A percentile compares a stretch with the other conserved stretches of the same genome.
These are phyloP conservation scores for Juglanconis sp. DNA, from an alignment of 2,329 filamentous ascomycete species.

Conservation along the genomic window DNA sequence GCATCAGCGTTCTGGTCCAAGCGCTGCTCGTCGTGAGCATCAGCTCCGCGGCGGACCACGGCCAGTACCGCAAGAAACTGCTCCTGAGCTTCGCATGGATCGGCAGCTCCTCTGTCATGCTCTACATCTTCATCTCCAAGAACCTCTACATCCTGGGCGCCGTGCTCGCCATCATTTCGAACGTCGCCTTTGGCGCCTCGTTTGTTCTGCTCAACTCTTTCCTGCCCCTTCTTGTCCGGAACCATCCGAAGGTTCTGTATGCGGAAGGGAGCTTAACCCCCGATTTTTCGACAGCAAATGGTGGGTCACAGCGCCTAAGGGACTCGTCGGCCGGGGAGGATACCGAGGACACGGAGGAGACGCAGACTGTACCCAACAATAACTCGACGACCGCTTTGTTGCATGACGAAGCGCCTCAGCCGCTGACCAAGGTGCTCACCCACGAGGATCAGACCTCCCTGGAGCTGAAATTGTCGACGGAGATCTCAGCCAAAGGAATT, in stretches of 20 bases:
- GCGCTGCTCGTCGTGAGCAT: conserved; percentile 91
- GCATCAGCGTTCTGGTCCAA: conserved; percentile 83
- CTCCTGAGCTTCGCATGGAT: conserved; percentile 80
- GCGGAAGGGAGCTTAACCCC: conserved; percentile 26
- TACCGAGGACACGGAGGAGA: conserved; percentile 28
- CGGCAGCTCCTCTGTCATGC: conserved; percentile 81
- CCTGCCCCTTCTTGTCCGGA: conserved; percentile 81
- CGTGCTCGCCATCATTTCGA: conserved; percentile 82
- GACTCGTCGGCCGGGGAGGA: conserved; percentile 26
- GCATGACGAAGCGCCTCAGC: conserved; percentile 27
- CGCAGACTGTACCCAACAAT: conserved; percentile 30
- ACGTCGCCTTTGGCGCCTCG: conserved; percentile 90
- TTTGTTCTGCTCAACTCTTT: conserved; percentile 97
- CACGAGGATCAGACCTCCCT: conserved; percentile 53
- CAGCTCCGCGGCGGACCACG: conserved; percentile 93
- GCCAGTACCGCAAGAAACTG: conserved; percentile 84
- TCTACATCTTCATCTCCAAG: conserved; percentile 76
- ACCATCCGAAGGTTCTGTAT: conserved; percentile 60
- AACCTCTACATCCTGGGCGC: conserved; percentile 77
- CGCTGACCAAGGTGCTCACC: conserved; percentile 37
- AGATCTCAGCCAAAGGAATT: conserved; percentile 88
- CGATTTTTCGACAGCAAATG: conserved; percentile 28
- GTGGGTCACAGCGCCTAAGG: conserved; percentile 30
- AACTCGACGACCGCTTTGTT: conserved; percentile 47
- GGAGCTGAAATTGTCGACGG: conserved; percentile 79